Evolutionary conservation across 208 protist genomes (phyloP), one percentile per base, ranked within the genome.

Genomic region (Leptomonas pyrrhocoris): DNA sequence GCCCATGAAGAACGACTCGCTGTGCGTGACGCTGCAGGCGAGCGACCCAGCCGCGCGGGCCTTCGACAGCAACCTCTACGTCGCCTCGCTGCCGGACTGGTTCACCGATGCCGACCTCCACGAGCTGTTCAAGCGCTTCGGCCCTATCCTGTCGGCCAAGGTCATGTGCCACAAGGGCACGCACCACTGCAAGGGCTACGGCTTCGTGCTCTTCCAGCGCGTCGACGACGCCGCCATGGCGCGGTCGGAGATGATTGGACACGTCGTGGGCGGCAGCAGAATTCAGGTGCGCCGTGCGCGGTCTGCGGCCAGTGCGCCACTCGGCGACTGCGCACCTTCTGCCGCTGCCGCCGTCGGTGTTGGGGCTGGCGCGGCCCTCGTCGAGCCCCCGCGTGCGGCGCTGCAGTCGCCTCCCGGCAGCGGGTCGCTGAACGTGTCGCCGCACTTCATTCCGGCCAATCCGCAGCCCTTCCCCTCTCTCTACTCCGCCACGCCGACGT

Each of bases 171-270:
- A 83, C 69, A 88, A 88, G 36, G 77, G 73, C 36, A 86, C 78
- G 9, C 66, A 77, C 36, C 73, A 64, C 18, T 94, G 83, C 79
- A 87, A 87, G 50, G 88, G 85, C 28, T 92, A 92, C 73, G 88
- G 85, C 63, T 94, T 94, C 31, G 88, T 94, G 28, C 72, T 92
- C 34, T 94, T 93, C 57, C 74, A 88, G 55, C 73, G 61, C 49
- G 68, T 78, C 42, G 81, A 92, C 21, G 74, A 81, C 31, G 85
- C 88, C 16, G 73, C 56, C 13, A 28, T 63, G 19, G 88, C 88
- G n/a, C 74, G 81, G 65, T 59, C 63, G 15, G 83, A 74, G 31
- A 80, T 89, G 73, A 90, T 89, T 38, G 88, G 88, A 43, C 70
- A 85, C 46, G 60, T 88, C 15, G 73, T 91, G 3, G 79, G 79